Conservation (phyloP, 805 yeast species). For the Saccharomycopsis sp. region DNA sequence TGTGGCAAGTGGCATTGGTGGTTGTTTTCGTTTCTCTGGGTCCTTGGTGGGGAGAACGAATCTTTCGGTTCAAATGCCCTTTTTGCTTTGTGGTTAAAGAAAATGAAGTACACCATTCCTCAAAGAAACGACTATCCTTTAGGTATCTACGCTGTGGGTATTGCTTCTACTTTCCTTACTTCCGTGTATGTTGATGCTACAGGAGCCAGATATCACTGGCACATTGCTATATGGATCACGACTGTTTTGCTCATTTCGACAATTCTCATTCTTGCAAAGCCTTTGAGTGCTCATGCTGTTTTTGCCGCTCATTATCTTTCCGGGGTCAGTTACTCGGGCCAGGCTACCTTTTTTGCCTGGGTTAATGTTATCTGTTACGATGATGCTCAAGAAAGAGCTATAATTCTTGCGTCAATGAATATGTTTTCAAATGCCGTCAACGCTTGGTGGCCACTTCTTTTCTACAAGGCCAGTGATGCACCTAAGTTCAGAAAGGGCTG, state of each 20-base stretch:
- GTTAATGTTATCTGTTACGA: slow-evolving; percentile 51
- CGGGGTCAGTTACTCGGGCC: slow-evolving; percentile 52
- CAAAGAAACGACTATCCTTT: slow-evolving; percentile 48
- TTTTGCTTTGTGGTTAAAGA: slow-evolving; percentile 41
- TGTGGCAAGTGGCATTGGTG: slow-evolving; percentile 52
- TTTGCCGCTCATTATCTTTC: slow-evolving; percentile 51
- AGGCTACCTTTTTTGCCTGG: slow-evolving; percentile 57
- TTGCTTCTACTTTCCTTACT: slow-evolving; percentile 37
- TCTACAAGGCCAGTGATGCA: slow-evolving; percentile 45
- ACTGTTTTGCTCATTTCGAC: slow-evolving; percentile 38
- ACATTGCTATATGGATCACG: slow-evolving; percentile 41
- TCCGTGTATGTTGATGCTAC: slow-evolving; percentile 39
- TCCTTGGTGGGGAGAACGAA: slow-evolving; percentile 43
- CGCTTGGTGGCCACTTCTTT: slow-evolving; percentile 57
- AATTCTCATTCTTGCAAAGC: slow-evolving; percentile 39
- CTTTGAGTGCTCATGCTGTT: slow-evolving; percentile 33
- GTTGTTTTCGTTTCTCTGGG: slow-evolving; percentile 46
- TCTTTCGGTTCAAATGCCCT: slow-evolving; percentile 41
- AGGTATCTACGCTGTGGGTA: slow-evolving; percentile 47
- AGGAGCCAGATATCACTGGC: slow-evolving; percentile 41
- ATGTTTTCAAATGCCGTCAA: slow-evolving; percentile 57
- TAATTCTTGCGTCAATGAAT: slow-evolving; percentile 59
- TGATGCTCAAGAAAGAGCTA: slow-evolving; percentile 57
- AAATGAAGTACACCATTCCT: slow-evolving; percentile 36
- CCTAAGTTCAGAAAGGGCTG: slow-evolving; percentile 48